Evolutionary conservation across 306 rosid species (phyloP).

Genomic region (Citrullus amarus): DNA sequence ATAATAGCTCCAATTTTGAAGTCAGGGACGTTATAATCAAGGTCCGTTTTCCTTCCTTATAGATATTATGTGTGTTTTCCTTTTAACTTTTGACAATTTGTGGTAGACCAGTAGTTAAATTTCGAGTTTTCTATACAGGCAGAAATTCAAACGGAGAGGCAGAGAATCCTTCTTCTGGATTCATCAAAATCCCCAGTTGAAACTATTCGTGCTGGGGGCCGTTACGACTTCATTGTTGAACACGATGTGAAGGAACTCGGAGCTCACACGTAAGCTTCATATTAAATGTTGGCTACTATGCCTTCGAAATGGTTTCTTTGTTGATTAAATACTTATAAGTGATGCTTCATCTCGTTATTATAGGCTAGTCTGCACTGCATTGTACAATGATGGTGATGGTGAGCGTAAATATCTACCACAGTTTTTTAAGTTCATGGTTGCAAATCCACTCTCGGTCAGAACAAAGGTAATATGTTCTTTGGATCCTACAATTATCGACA

Average conservation of each 20-base stretch:
- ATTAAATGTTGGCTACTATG: background rate
- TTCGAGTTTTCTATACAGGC: conserved; percentile 35
- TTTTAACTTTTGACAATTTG: background rate
- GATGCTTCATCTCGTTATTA: background rate
- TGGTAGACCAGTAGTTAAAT: background rate
- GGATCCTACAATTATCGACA: background rate
- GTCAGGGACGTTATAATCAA: conserved; percentile 70
- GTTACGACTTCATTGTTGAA: conserved; percentile 92
- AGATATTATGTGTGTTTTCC: background rate
- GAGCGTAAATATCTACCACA: conserved; percentile 98
- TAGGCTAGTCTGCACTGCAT: conserved; percentile 92
- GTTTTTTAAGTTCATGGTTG: conserved; percentile 86
- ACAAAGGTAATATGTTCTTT: conserved; percentile 50
- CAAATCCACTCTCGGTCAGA: conserved; percentile 92
- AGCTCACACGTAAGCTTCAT: conserved; percentile 68
- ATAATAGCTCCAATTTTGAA: conserved; percentile 84
- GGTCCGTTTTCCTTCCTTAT: conserved; percentile 21
- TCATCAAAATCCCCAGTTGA: conserved; percentile 88
- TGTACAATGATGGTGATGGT: conserved; percentile 79
- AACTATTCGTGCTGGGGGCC: conserved; percentile 83
- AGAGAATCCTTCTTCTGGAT: conserved; percentile 79
- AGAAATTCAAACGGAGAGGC: conserved; percentile 95
- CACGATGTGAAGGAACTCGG: conserved; percentile 98
- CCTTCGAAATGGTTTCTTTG: background rate
- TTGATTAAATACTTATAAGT: conserved; percentile 1